Evolutionary conservation across 2,329 filamentous ascomycete genomes (phyloP).

Genomic region (Monosporascus cannonballus): DNA sequence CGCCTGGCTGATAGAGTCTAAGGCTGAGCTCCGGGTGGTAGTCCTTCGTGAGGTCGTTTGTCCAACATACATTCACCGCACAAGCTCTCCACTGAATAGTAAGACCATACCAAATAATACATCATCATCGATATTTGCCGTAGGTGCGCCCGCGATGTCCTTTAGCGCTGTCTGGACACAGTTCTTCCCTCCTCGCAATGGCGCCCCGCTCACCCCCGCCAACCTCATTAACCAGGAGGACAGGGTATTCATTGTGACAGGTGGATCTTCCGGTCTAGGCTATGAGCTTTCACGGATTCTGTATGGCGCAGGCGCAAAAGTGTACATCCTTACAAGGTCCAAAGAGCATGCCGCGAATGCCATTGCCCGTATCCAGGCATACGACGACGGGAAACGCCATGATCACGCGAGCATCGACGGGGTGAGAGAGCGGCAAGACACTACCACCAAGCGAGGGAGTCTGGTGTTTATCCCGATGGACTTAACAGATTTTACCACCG

Average conservation of each 20-base stretch:
- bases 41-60: too few relatives aligned
- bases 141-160: conserved; percentile 1
- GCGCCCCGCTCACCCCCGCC: conserved; percentile 9
- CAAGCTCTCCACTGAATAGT: too few relatives aligned
- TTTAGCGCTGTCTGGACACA: conserved; percentile 11
- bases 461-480: conserved; percentile 15
- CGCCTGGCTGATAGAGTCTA: too few relatives aligned
- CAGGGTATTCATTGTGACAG: conserved; percentile 38
- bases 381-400: conserved; percentile 1
- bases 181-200: conserved; percentile 12
- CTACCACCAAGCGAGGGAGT: conserved; percentile 3
- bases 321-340: conserved; percentile 42
- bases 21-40: too few relatives aligned
- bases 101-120: too few relatives aligned
- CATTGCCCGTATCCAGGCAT: conserved; percentile 11
- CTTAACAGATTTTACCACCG: conserved; percentile 12
- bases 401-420: background rate
- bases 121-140: too few relatives aligned
- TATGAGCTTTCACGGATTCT: conserved; percentile 42
- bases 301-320: conserved; percentile 42
- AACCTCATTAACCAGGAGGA: conserved; percentile 12
- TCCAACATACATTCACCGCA: too few relatives aligned
- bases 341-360: conserved; percentile 13
- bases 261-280: conserved; percentile 29
- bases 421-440: background rate